These are phyloP conservation scores for Calamus simplicifolius DNA, from an alignment of 176 grass and related monocot genomes.

Conservation along the genomic window DNA sequence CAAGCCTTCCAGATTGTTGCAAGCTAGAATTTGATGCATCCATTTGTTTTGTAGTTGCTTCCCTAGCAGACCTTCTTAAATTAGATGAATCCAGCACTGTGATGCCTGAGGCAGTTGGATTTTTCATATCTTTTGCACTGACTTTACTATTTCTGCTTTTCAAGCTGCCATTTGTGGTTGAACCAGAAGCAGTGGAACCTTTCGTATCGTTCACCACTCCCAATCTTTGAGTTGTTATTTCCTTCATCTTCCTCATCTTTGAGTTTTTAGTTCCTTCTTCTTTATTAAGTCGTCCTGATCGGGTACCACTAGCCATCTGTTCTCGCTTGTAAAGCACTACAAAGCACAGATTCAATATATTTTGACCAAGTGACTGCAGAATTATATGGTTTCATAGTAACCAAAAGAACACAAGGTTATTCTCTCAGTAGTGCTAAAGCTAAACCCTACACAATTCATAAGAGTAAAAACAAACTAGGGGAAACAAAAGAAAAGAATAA, in stretches of 20 bases:
- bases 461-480: too few relatives aligned
- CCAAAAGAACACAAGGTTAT: too few relatives aligned
- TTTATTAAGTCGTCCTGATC: slow-evolving; percentile 31
- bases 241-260: background rate
- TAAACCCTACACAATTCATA: too few relatives aligned
- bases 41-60: background rate
- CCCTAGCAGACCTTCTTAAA: background rate
- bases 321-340: background rate
- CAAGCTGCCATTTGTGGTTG: background rate
- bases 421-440: too few relatives aligned
- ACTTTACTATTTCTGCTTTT: background rate
- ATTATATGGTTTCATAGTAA: too few relatives aligned
- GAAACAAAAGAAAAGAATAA: too few relatives aligned
- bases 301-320: slow-evolving; percentile 44
- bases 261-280: slow-evolving; percentile 2
- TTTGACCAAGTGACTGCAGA: too few relatives aligned
- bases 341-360: too few relatives aligned
- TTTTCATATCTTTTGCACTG: background rate
- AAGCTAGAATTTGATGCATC: background rate
- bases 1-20: slow-evolving; percentile 1
- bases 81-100: background rate
- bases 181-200: background rate
- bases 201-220: background rate
- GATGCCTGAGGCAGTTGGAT: background rate
- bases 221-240: background rate